Conservation (phyloP, 441 rosid genomes). For the Metrosideros polymorpha region DNA sequence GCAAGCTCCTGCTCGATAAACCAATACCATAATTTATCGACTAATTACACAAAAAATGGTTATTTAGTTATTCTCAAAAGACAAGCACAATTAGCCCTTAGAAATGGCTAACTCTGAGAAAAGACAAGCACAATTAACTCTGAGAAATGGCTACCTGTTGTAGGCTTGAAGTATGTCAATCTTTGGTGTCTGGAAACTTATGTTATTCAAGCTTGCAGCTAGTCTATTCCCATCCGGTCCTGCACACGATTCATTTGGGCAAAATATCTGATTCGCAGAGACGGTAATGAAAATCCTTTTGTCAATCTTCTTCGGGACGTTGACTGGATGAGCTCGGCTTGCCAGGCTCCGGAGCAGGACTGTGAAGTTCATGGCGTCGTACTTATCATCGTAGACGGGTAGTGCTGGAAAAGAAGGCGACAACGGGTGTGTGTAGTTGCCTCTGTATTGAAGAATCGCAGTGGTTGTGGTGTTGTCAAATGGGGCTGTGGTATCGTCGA, state of each 20-base stretch:
- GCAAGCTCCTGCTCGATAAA: neutral
- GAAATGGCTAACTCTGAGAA: neutral
- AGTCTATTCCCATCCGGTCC: neutral
- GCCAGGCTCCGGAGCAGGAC: neutral
- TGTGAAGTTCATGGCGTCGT: constrained; percentile 4
- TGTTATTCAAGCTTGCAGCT: constrained; percentile 19
- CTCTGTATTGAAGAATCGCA: constrained; percentile 1
- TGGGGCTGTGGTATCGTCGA: neutral
- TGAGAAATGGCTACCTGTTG: too few species aligned
- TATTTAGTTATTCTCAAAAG: neutral
- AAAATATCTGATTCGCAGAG: neutral
- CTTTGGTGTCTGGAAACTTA: constrained; percentile 9
- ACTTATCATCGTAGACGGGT: neutral
- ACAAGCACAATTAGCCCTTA: neutral
- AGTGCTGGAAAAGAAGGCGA: neutral
- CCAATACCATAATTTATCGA: neutral
- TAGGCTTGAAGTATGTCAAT: constrained; percentile 16
- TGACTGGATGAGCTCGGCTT: neutral
- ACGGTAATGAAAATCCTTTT: neutral
- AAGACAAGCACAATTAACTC: neutral
- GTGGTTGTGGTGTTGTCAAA: neutral
- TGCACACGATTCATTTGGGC: neutral
- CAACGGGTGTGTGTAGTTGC: neutral
- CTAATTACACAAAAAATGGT: neutral
- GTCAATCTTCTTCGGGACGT: neutral